These are phyloP conservation scores for Gonium pectorale DNA, from an alignment of 139 green algal species.

Conservation along the genomic window DNA sequence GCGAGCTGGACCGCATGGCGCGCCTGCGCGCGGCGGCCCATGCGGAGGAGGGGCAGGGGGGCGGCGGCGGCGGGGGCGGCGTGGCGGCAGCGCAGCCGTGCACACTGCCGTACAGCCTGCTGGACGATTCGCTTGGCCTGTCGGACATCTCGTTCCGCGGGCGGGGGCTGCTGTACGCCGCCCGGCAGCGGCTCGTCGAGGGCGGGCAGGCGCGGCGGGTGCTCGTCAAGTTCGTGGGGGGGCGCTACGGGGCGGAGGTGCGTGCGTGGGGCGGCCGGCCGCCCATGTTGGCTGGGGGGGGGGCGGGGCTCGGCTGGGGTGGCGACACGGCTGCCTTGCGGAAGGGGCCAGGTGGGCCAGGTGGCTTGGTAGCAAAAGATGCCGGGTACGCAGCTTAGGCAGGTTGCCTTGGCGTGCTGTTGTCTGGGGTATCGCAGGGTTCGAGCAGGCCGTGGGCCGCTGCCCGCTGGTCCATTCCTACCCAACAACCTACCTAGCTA, in stretches of 20 bases:
- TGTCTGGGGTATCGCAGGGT: too few relatives aligned
- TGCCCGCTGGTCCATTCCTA: background rate
- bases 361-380: too few relatives aligned
- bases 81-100: background rate
- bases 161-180: background rate
- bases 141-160: background rate
- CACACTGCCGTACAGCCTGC: slow-evolving; percentile 8
- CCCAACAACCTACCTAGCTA: background rate
- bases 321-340: background rate
- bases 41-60: background rate
- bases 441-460: too few relatives aligned
- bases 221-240: slow-evolving; percentile 2
- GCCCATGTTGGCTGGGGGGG: background rate
- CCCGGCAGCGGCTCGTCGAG: background rate
- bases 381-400: background rate
- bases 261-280: background rate
- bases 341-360: too few relatives aligned
- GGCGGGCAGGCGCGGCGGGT: background rate
- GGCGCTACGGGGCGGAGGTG: background rate
- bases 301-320: background rate
- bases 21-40: too few relatives aligned
- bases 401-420: too few relatives aligned
- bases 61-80: too few relatives aligned
- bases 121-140: background rate
- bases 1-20: too few relatives aligned